Conservation (phyloP, 2,329 filamentous ascomycete genomes). For the Fonsecaea monophora region DNA sequence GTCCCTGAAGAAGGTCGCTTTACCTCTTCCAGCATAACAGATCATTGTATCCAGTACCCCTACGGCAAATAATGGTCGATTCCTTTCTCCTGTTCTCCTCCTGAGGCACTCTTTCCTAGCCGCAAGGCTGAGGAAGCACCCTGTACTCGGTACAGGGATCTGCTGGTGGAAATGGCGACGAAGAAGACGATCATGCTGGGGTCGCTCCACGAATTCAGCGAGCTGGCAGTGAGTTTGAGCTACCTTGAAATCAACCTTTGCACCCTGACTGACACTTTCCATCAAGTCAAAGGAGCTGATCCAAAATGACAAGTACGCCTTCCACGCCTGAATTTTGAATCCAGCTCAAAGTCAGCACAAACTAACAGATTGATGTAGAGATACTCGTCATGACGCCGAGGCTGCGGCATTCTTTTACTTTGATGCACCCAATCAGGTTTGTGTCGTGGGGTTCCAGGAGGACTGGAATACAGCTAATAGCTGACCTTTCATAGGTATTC, state of each 20-base stretch:
- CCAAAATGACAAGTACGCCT: slow-evolving; percentile 27
- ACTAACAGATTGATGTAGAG: slow-evolving; percentile 13
- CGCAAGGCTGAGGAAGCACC: slow-evolving; percentile 10
- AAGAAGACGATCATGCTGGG: slow-evolving; percentile 31
- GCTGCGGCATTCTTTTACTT: slow-evolving; percentile 33
- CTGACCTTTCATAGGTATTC: slow-evolving; percentile 25
- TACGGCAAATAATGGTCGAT: background rate
- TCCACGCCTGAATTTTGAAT: background rate
- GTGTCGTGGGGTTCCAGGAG: background rate
- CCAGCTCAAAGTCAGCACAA: background rate
- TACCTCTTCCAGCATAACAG: background rate
- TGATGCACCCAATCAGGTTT: slow-evolving; percentile 28
- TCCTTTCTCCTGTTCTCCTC: background rate
- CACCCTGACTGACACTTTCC: background rate
- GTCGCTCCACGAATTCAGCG: slow-evolving; percentile 30
- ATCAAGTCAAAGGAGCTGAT: slow-evolving; percentile 30
- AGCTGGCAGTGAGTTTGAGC: slow-evolving; percentile 25
- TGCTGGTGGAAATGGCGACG: slow-evolving; percentile 18
- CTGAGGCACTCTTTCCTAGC: background rate
- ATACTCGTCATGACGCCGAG: slow-evolving; percentile 28
- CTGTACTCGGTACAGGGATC: background rate
- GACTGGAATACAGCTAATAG: slow-evolving; percentile 22
- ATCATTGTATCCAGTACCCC: background rate
- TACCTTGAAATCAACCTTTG: background rate
- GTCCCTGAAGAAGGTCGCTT: background rate